Base-by-base conservation (phyloP, 371 early-diverging fungal species). In the Mycotypha africana region DNA sequence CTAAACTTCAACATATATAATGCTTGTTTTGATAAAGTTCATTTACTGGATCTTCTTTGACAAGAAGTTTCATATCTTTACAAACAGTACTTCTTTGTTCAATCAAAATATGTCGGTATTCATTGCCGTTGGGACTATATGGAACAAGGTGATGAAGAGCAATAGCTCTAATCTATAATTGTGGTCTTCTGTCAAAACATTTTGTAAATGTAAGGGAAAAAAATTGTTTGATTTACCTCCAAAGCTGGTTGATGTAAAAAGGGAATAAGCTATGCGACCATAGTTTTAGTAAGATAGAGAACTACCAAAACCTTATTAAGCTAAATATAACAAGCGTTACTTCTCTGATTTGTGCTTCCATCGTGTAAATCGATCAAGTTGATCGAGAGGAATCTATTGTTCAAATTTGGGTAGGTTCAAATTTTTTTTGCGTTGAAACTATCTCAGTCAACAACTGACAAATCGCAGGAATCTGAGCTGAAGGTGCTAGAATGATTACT, bases 101-200 rank as follows among this genome's bases (percentile, higher is more conserved):
- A 30, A 83, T 60, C 51, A 93, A 77, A 20, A 83, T 58, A 9
- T 67, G 58, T 37, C 84, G 78, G 50, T 75, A 74, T 41, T 87
- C 79, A 1, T 85, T 75, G 1, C 73, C 52, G 7, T 74, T 76
- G 20, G 76, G 62, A 0, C 92, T 85, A 40, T 91, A 84, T 23
- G 84, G 79, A 16, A 85, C 76, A 34, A 92, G 60, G 71, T 92
- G 87, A 40, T 86, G 76, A 43, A 81, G 72, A 8, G 95, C 96
- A 47, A 90, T 74, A 38, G 84, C 71, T 32, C 90, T 71, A 56
- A 89, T 79, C 86, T 88, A 61, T 28, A 8, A 28, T n/a, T n/a
- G n/a, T n/a, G 12, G 6, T 11, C 46, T 24, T 31, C 34, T 16
- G n/a, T 12, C 10, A 16, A 8, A 19, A 11, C n/a, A n/a, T n/a